Evolutionary conservation across 1,139 yeast genomes (phyloP).

Genomic region (Lodderomyces beijingensis): DNA sequence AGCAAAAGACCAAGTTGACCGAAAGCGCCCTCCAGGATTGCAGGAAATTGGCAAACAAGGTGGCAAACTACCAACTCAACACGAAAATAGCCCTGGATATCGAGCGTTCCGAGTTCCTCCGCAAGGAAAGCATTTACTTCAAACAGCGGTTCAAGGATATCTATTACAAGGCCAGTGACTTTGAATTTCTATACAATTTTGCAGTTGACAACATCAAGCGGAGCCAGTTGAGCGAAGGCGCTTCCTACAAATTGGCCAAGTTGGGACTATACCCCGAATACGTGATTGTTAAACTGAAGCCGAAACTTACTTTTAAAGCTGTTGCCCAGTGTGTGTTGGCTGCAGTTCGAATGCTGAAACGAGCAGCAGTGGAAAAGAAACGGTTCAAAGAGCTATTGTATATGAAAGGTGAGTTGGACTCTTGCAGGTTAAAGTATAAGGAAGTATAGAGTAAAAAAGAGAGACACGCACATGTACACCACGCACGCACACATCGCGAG

Average conservation of each 20-base stretch:
- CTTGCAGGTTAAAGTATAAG: slow-evolving; percentile 4
- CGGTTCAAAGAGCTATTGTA: slow-evolving; percentile 2
- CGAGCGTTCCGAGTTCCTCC: slow-evolving; percentile 5
- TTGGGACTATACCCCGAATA: slow-evolving; percentile 51
- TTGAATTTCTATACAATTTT: slow-evolving; percentile 49
- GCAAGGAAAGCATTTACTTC: slow-evolving; percentile 31
- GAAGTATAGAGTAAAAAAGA: too few relatives aligned
- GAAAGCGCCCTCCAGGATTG: slow-evolving; percentile 9
- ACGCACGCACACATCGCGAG: too few relatives aligned
- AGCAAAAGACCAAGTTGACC: slow-evolving; percentile 6
- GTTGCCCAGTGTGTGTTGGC: slow-evolving; percentile 56
- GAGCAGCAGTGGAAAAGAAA: slow-evolving; percentile 20
- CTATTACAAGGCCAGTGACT: slow-evolving; percentile 41
- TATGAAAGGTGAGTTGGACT: slow-evolving; percentile 6
- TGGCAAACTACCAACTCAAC: slow-evolving; percentile 4
- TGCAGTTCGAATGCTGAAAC: slow-evolving; percentile 44
- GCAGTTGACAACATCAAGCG: slow-evolving; percentile 43
- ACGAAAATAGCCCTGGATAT: slow-evolving; percentile 3
- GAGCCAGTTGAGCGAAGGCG: slow-evolving; percentile 35
- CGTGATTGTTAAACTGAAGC: slow-evolving; percentile 8
- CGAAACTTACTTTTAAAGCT: slow-evolving; percentile 27
- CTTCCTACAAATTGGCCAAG: slow-evolving; percentile 39
- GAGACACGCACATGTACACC: too few relatives aligned
- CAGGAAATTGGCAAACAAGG: slow-evolving; percentile 7
- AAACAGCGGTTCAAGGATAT: slow-evolving; percentile 36